Evolutionary conservation across 345 rosid genomes (phyloP).

Genomic region (Camelina hispida): DNA sequence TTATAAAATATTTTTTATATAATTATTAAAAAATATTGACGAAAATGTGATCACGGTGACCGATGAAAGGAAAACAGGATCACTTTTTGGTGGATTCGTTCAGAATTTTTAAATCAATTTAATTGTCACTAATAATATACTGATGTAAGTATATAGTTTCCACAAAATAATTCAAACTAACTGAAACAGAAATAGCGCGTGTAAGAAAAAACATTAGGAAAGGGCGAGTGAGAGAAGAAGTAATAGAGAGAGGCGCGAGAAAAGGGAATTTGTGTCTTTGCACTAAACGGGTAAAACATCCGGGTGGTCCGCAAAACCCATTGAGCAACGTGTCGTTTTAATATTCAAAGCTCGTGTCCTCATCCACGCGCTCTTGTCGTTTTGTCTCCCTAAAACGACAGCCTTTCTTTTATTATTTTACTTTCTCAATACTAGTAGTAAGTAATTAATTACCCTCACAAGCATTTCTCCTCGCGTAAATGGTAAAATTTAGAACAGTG

Average conservation of each 20-base stretch:
- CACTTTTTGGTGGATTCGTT: not conserved
- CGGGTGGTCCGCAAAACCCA: constrained; percentile 49
- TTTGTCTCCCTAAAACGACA: constrained; percentile 46
- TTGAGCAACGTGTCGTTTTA: constrained; percentile 49
- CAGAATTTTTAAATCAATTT: not conserved
- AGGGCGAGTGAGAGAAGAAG: not conserved
- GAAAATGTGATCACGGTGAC: not conserved
- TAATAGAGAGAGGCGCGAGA: constrained; percentile 12
- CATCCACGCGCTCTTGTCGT: constrained; percentile 54
- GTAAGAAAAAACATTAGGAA: not conserved
- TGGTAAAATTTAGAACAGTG: too few species aligned
- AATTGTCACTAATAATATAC: not conserved
- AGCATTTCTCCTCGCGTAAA: too few species aligned
- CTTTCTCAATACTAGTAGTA: too few species aligned
- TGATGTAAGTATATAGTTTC: too few species aligned
- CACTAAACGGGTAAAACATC: constrained; percentile 31
- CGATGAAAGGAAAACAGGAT: not conserved
- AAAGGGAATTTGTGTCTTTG: constrained; percentile 38
- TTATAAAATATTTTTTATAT: too few species aligned
- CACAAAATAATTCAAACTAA: not conserved
- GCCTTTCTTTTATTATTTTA: not conserved
- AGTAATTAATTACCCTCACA: too few species aligned
- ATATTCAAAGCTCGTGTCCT: not conserved
- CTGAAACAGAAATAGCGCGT: not conserved
- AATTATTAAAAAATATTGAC: too few species aligned